phyloP scores from a whole-genome alignment of 2,329 filamentous ascomycete genomes.

The Fusarium pseudocircinatum region DNA sequence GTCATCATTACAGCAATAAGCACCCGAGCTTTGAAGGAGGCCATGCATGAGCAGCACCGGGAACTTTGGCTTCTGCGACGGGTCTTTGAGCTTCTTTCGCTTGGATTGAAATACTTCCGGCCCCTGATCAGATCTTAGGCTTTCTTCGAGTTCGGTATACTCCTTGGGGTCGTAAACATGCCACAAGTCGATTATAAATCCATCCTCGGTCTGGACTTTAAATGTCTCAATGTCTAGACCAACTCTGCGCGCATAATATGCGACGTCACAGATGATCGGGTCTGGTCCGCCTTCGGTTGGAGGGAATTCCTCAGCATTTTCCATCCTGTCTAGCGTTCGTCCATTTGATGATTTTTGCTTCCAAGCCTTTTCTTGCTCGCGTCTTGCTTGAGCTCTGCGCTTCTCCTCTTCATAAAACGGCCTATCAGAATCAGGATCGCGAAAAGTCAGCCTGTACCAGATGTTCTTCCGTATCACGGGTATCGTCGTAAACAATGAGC shows the following conservation, averaged over 20 bases:
- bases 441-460: slow-evolving; percentile 65
- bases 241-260: slow-evolving; percentile 87
- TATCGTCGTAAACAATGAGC: slow-evolving; percentile 75
- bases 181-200: slow-evolving; percentile 89
- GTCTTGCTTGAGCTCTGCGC: slow-evolving; percentile 64
- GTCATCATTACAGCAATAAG: slow-evolving; percentile 91
- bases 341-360: slow-evolving; percentile 52
- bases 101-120: slow-evolving; percentile 68
- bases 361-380: slow-evolving; percentile 72
- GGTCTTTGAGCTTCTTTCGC: slow-evolving; percentile 50
- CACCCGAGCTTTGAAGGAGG: slow-evolving; percentile 85
- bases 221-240: slow-evolving; percentile 87
- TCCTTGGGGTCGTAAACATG: slow-evolving; percentile 88
- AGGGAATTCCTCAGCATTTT: slow-evolving; percentile 65
- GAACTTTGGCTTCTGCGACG: slow-evolving; percentile 67
- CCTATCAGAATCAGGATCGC: slow-evolving; percentile 67
- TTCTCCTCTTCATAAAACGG: slow-evolving; percentile 80
- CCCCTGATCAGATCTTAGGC: slow-evolving; percentile 61
- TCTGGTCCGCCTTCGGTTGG: slow-evolving; percentile 85
- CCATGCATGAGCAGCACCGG: slow-evolving; percentile 90
- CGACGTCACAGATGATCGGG: slow-evolving; percentile 78
- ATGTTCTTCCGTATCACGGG: slow-evolving; percentile 60
- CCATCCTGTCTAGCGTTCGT: slow-evolving; percentile 54
- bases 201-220: slow-evolving; percentile 90
- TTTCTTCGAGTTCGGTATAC: slow-evolving; percentile 63